Percentiles rank a stretch among this genome's conserved stretches.
These are phyloP conservation scores for Dendrobium chrysotoxum DNA, from an alignment of 106 monocot genomes.

Conservation along the genomic window DNA sequence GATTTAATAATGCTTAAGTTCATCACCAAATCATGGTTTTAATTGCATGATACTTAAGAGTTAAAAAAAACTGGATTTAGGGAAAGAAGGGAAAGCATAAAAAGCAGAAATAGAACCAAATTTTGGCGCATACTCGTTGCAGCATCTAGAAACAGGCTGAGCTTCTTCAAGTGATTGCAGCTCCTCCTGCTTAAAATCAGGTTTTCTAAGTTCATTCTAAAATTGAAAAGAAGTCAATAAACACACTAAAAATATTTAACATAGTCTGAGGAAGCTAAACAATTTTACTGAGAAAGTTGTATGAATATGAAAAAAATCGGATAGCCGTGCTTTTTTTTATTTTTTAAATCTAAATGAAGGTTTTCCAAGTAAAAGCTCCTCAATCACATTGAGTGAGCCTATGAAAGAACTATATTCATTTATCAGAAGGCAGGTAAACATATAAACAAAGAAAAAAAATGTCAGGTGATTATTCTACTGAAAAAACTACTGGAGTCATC, in stretches of 20 bases:
- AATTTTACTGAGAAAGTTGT: neutral
- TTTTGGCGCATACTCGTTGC: conserved; percentile 50
- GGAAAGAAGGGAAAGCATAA: neutral
- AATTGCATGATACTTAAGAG: neutral
- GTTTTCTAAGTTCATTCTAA: neutral
- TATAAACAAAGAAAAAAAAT: too few species aligned
- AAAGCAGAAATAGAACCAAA: conserved; percentile 1
- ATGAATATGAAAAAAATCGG: too few species aligned
- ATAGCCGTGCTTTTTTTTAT: too few species aligned
- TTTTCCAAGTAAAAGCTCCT: too few species aligned
- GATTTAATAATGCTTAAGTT: neutral
- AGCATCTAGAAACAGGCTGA: conserved; percentile 50
- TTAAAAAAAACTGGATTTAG: neutral
- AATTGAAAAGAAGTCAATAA: neutral
- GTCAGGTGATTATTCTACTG: too few species aligned
- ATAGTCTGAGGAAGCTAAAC: neutral
- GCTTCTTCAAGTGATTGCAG: conserved; percentile 42
- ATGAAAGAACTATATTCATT: too few species aligned
- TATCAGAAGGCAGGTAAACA: too few species aligned
- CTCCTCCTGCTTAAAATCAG: conserved; percentile 43
- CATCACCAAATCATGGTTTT: neutral
- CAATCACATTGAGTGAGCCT: too few species aligned
- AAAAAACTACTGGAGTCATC: too few species aligned
- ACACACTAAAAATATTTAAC: neutral
- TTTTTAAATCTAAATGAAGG: too few species aligned